Base-by-base conservation (phyloP, 2,329 filamentous ascomycete genomes). In the Ophiostoma sp. region DNA sequence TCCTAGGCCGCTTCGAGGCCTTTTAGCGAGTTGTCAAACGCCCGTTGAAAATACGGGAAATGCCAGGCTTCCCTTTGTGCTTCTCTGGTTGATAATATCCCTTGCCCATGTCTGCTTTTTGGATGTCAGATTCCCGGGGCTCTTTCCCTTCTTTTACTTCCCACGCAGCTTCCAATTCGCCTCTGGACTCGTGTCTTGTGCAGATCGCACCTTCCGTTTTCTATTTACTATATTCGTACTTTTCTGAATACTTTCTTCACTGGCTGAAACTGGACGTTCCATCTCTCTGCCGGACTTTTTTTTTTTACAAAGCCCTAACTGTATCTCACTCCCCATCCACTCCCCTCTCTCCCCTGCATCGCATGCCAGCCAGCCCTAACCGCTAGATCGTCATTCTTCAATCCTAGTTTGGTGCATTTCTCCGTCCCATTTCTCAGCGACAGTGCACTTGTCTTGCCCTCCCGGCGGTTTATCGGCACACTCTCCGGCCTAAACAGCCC, bases 361-460 rank as follows among this genome's bases (percentile, higher is more conserved):
- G n/a, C 11, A 39, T 42, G 42, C 22, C 63, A 36, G 50, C 50
- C 68, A 59, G 68, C 64, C 64, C 64, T 69, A 69, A 36, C 64
- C 45, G 64, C 64, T 48, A 15, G 66, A 39, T 39, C 45, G 19
- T 39, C 66, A 3, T 31, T 12, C 17, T 31, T 28, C 25, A 50
- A 48, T 1, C 64, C 64, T 50, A 4, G 42, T 33, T 50, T 11
- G 42, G 25, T 25, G n/a, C 42, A 31, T 11, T 68, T 33, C 19
- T 22, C 42, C 42, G 61, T 9, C 61, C 36, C 36, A 64, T 33
- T 33, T 19, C 55, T 7, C 33, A 59, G 55, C 22, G 22, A 55
- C 50, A 25, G 48, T 52, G 15, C 55, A 42, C 59, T n/a, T 39
- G 59, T 25, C 17, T 63, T 19, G 28, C 57, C 59, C 33, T 15